Conservation (phyloP, 306 rosid genomes). For the Pyrus communis region DNA sequence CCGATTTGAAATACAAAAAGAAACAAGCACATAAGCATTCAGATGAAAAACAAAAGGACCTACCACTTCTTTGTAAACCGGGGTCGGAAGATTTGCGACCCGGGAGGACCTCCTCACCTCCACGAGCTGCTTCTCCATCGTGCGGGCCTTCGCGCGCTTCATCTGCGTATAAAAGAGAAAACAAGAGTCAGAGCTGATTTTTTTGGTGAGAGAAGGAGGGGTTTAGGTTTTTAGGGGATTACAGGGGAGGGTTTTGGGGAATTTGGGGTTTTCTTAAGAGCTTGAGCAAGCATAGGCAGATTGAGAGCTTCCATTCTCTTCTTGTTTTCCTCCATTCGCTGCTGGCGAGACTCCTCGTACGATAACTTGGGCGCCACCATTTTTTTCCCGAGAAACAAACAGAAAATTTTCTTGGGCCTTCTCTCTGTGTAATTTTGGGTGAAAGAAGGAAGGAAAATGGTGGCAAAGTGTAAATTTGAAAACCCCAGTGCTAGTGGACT, state of each 20-base stretch:
- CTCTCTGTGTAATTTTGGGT: not conserved
- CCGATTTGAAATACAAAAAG: not conserved
- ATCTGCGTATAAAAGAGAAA: slow-evolving; percentile 15
- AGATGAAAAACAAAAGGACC: not conserved
- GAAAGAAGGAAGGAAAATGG: not conserved
- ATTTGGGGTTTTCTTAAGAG: slow-evolving; percentile 29
- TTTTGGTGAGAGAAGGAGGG: not conserved
- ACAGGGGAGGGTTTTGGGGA: slow-evolving; percentile 55
- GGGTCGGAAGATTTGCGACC: slow-evolving; percentile 49
- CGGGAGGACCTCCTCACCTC: slow-evolving; percentile 67
- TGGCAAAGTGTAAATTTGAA: not conserved
- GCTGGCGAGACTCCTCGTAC: slow-evolving; percentile 58
- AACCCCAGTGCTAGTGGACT: too few species aligned
- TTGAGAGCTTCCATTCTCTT: slow-evolving; percentile 75
- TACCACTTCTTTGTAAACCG: slow-evolving; percentile 66
- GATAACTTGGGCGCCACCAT: slow-evolving; percentile 31
- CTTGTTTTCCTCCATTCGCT: slow-evolving; percentile 65
- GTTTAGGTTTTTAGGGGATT: not conserved
- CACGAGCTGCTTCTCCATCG: slow-evolving; percentile 31
- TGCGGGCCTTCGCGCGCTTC: slow-evolving; percentile 42
- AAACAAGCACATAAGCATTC: not conserved
- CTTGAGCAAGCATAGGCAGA: slow-evolving; percentile 49
- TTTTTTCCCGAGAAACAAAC: slow-evolving; percentile 10
- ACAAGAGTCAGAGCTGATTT: not conserved
- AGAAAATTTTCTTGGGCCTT: not conserved